Evolutionary conservation across 257 asterid genomes (phyloP).

Genomic region (Nicotiana attenuata): DNA sequence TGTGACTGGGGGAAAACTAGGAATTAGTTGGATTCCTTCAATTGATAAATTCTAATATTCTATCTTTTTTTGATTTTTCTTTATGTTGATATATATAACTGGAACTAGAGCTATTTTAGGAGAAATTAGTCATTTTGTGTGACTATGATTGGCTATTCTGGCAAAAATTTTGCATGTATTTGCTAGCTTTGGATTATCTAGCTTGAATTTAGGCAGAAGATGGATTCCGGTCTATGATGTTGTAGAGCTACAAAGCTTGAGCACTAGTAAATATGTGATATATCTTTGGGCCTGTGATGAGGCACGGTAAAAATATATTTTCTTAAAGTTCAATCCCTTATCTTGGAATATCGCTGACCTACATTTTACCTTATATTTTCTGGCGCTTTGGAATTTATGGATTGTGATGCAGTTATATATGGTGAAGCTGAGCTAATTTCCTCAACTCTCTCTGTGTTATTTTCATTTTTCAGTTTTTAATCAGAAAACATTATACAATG

Average conservation of each 20-base stretch:
- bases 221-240: background rate
- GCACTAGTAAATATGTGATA: background rate
- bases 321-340: background rate
- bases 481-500: slow-evolving; percentile 71
- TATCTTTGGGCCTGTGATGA: background rate
- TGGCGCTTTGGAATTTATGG: background rate
- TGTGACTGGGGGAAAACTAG: background rate
- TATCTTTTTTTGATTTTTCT: background rate
- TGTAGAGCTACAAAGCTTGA: background rate
- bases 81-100: background rate
- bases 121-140: background rate
- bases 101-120: background rate
- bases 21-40: background rate
- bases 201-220: background rate
- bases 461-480: slow-evolving; percentile 57
- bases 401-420: slow-evolving; percentile 1
- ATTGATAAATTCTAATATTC: background rate
- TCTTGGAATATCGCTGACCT: background rate
- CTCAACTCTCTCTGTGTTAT: background rate
- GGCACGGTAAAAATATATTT: background rate
- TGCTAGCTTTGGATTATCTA: background rate
- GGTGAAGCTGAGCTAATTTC: background rate
- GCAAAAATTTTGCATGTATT: background rate
- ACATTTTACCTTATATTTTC: background rate
- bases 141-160: background rate